Evolutionary conservation across 2,329 filamentous ascomycete species (phyloP).

Genomic region (Paraconiothyrium sp.): DNA sequence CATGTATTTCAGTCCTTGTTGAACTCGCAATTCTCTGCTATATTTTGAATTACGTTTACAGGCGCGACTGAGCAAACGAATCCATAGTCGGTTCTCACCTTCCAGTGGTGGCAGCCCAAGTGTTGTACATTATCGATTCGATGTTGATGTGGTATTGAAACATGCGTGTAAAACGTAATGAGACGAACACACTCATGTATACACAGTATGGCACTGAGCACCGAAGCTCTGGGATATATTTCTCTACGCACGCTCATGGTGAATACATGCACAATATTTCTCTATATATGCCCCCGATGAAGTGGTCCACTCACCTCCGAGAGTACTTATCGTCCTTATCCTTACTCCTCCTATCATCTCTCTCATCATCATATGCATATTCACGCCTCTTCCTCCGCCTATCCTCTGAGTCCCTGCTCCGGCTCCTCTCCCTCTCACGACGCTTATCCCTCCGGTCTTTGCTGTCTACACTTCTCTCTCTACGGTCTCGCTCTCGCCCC

Average conservation of each 20-base stretch:
- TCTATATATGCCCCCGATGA: not conserved
- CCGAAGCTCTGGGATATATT: constrained; percentile 4
- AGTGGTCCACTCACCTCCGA: not conserved
- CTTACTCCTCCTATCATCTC: constrained; percentile 32
- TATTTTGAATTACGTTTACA: too few relatives aligned
- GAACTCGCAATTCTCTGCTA: too few relatives aligned
- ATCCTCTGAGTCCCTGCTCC: constrained; percentile 32
- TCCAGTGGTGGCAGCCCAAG: too few relatives aligned
- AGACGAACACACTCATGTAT: too few relatives aligned
- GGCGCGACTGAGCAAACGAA: too few relatives aligned
- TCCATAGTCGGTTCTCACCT: too few relatives aligned
- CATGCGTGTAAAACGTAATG: too few relatives aligned
- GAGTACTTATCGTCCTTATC: constrained; percentile 14
- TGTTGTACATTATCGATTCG: too few relatives aligned
- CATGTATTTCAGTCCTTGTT: not conserved
- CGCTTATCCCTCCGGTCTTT: constrained; percentile 19
- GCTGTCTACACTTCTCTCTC: constrained; percentile 24
- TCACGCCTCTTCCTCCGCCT: constrained; percentile 37
- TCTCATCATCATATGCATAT: constrained; percentile 30
- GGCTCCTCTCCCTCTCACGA: constrained; percentile 18
- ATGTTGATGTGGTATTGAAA: too few relatives aligned
- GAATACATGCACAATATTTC: not conserved
- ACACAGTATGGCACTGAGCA: not conserved
- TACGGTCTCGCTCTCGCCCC: constrained; percentile 29
- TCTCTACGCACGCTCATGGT: not conserved